Percentiles rank a stretch among this genome's conserved stretches.
phyloP scores from a whole-genome alignment of 2,329 filamentous ascomycete genomes.

The Sporothrix phasma region DNA sequence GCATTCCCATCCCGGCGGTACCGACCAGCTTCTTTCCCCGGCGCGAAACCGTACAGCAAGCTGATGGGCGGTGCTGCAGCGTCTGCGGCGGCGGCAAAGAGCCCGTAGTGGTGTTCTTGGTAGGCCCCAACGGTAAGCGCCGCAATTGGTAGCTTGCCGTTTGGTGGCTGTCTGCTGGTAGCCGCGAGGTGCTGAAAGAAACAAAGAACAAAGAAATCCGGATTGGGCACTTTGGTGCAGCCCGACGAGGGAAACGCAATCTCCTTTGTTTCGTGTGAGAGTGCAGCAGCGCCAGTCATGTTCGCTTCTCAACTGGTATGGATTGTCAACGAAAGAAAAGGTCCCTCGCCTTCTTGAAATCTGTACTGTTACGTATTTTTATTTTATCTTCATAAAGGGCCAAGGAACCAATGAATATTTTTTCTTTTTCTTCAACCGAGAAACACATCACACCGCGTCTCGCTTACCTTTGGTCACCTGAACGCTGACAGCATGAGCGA shows the following conservation, averaged over 20 bases:
- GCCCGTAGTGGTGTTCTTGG: neutral
- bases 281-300: too few species aligned
- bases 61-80: conserved; percentile 10
- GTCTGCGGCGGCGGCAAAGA: neutral
- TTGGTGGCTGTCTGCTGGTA: neutral
- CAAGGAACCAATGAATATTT: too few species aligned
- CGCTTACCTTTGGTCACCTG: neutral
- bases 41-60: conserved; percentile 17
- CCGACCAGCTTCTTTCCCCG: conserved; percentile 20
- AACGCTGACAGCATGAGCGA: neutral
- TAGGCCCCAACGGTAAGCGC: neutral
- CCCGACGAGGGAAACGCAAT: neutral
- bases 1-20: conserved; percentile 19
- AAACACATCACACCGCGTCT: too few species aligned
- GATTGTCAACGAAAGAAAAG: too few species aligned
- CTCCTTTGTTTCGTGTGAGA: neutral
- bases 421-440: too few species aligned
- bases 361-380: too few species aligned
- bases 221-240: neutral
- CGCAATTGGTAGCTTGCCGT: neutral
- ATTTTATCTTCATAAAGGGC: too few species aligned
- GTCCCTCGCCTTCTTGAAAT: too few species aligned
- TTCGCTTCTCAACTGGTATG: too few species aligned
- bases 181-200: neutral
- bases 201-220: conserved; percentile 2